Base-by-base conservation (phyloP, 2,329 filamentous ascomycete genomes). In the Fulvia fulva region DNA sequence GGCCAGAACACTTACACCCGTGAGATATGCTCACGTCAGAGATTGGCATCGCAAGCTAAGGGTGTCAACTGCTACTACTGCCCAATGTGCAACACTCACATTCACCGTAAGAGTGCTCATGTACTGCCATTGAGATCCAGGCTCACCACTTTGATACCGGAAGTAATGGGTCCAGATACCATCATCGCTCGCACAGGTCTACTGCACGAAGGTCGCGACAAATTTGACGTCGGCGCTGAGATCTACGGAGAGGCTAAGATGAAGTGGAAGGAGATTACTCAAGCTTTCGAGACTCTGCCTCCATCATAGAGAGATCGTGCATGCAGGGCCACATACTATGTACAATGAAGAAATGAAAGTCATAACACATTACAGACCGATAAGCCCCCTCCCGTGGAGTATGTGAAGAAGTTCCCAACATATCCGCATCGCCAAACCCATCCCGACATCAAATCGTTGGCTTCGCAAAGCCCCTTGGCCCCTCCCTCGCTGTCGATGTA, bases 1-100 rank as follows among this genome's bases (percentile, higher is more conserved):
- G n/a, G n/a, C n/a, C n/a, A n/a, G n/a, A n/a, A 83, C 71, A 81
- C 78, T 43, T 84, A 84, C 74, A 75, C 79, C 61, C 81, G 81
- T 47, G 81, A 83, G n/a, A n/a, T n/a, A n/a, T n/a, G n/a, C n/a
- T n/a, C n/a, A n/a, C n/a, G n/a, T n/a, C n/a, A n/a, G n/a, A n/a
- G n/a, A n/a, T n/a, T n/a, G n/a, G n/a, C n/a, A n/a, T n/a, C n/a
- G n/a, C n/a, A n/a, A n/a, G n/a, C n/a, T n/a, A 83, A 83, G 53
- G 68, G 73, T 6, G 80, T 83, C 30, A 73, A 83, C 71, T 84
- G 82, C 76, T 83, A 78, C 74, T 83, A 79, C 73, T 84, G 82
- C 75, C 75, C 78, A 47, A 81, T 80, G 65, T 84, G 81, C 78
- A 82, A 79, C 7, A 67, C 75, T 3, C 81, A 82, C 67, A 74